phyloP scores from a whole-genome alignment of 768 basidiomycete genomes.

The Rhizopogon vesiculosus region DNA sequence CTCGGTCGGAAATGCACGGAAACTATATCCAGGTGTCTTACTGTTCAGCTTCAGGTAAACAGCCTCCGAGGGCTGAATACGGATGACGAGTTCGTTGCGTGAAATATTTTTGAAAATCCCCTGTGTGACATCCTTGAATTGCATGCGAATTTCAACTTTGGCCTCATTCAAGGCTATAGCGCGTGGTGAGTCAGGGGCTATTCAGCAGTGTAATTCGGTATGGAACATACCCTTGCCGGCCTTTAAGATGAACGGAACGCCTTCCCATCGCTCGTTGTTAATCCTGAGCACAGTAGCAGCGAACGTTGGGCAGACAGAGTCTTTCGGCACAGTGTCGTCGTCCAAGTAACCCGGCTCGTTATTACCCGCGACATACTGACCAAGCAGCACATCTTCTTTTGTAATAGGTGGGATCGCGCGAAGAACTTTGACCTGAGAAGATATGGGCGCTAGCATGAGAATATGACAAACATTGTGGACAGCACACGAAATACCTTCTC shows the following conservation, averaged over 20 bases:
- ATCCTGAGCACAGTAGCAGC: constrained; percentile 89
- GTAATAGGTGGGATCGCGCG: constrained; percentile 84
- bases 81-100: constrained; percentile 95
- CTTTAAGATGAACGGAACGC: constrained; percentile 97
- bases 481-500: constrained; percentile 69
- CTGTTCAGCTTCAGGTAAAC: constrained; percentile 96
- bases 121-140: constrained; percentile 96
- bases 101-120: constrained; percentile 97
- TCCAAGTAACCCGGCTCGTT: constrained; percentile 99
- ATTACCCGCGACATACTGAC: constrained; percentile 86
- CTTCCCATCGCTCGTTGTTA: constrained; percentile 96
- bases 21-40: constrained; percentile 89
- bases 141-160: constrained; percentile 96
- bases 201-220: constrained; percentile 7
- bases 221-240: constrained; percentile 83
- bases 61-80: constrained; percentile 94
- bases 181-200: constrained; percentile 5
- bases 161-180: constrained; percentile 88
- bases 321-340: constrained; percentile 90
- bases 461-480: constrained; percentile 2
- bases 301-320: constrained; percentile 91
- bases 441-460: constrained; percentile 11
- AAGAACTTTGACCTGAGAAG: constrained; percentile 86
- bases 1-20: constrained; percentile 89
- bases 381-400: constrained; percentile 76